phyloP scores from a whole-genome alignment of 2,329 filamentous ascomycete species.

The Biscogniauxia sp. region DNA sequence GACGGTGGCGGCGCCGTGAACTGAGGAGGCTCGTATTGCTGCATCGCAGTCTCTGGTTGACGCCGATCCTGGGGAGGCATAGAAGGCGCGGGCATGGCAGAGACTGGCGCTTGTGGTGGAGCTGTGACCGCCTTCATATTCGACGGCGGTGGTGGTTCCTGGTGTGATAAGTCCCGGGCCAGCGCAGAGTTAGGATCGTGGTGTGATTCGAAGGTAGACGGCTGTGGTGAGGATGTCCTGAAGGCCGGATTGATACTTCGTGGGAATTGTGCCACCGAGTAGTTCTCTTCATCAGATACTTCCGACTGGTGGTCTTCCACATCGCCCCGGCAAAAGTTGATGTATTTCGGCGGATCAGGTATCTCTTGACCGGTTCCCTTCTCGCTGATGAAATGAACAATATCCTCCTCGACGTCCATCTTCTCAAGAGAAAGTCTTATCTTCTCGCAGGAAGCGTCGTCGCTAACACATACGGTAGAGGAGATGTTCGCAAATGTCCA shows the following conservation, averaged over 20 bases:
- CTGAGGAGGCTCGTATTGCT: not conserved
- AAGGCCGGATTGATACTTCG: conserved; percentile 94
- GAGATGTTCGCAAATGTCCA: conserved; percentile 98
- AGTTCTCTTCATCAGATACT: conserved; percentile 77
- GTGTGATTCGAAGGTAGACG: conserved; percentile 88
- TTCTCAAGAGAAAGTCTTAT: conserved; percentile 88
- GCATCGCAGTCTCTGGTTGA: not conserved
- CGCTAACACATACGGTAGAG: conserved; percentile 95
- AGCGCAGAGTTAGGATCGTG: conserved; percentile 79
- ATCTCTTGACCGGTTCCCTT: conserved; percentile 94
- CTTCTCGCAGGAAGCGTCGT: conserved; percentile 95
- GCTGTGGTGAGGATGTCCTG: conserved; percentile 92
- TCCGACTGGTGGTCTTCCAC: conserved; percentile 73
- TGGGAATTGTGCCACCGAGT: conserved; percentile 94
- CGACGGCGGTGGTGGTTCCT: conserved; percentile 43
- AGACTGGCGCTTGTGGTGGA: conserved; percentile 45
- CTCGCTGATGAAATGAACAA: conserved; percentile 82
- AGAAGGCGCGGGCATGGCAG: conserved; percentile 18
- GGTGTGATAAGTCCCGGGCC: conserved; percentile 65
- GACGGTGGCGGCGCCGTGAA: not conserved
- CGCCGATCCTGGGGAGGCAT: not conserved
- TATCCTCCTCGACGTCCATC: conserved; percentile 97
- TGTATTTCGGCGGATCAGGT: conserved; percentile 93
- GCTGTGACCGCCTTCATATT: conserved; percentile 51
- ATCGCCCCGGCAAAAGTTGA: conserved; percentile 96